A percentile compares a stretch with the other conserved stretches of the same genome.
Evolutionary conservation across 441 rosid species (phyloP).

Genomic region (Dalechampia spathulata): DNA sequence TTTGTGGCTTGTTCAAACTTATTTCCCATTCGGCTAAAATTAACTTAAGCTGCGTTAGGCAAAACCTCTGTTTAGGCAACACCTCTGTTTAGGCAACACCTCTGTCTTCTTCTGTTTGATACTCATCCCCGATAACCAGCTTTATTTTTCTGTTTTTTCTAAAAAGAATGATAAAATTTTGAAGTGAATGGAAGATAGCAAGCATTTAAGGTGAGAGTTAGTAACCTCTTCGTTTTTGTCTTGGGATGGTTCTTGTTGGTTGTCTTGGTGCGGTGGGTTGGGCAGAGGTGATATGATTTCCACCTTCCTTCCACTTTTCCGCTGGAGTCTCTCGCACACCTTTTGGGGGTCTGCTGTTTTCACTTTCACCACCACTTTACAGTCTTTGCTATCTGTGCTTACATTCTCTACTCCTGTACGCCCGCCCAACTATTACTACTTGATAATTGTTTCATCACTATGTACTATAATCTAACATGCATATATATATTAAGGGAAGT

Average conservation of each 20-base stretch:
- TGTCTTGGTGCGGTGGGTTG: constrained; percentile 37
- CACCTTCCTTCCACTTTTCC: constrained; percentile 59
- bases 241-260: constrained; percentile 36
- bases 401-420: constrained; percentile 68
- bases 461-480: too few relatives aligned
- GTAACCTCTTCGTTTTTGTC: constrained; percentile 37
- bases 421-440: neutral
- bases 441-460: neutral
- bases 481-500: neutral
- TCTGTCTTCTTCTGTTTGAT: too few relatives aligned
- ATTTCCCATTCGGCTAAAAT: too few relatives aligned
- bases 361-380: constrained; percentile 71
- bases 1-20: too few relatives aligned
- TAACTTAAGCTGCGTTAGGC: too few relatives aligned
- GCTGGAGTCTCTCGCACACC: constrained; percentile 52
- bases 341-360: constrained; percentile 65
- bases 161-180: too few relatives aligned
- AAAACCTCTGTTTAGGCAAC: too few relatives aligned
- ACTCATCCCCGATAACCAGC: too few relatives aligned
- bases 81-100: too few relatives aligned
- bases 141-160: too few relatives aligned
- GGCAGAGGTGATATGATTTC: constrained; percentile 71
- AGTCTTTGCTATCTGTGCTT: constrained; percentile 50
- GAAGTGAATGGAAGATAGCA: too few relatives aligned
- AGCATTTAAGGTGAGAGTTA: too few relatives aligned